Percentiles rank a stretch among this genome's conserved stretches.
These are phyloP conservation scores for Tremella fuciformis DNA, from an alignment of 768 basidiomycete species.

Conservation along the genomic window DNA sequence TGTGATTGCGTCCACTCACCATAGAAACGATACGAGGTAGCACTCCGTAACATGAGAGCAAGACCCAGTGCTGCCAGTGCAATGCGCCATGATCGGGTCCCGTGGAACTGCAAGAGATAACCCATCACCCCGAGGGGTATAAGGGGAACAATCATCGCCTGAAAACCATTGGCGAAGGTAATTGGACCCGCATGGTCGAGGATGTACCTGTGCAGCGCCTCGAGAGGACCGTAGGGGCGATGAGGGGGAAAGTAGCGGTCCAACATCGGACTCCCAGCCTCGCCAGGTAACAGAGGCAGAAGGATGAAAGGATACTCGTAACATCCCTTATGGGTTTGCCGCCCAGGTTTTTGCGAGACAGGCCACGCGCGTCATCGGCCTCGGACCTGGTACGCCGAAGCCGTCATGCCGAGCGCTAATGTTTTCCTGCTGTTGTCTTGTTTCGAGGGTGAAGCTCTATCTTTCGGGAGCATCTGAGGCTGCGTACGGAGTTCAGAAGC, in stretches of 20 bases:
- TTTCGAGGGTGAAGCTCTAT: too few relatives aligned
- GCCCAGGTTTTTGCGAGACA: too few relatives aligned
- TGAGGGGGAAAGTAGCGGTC: neutral
- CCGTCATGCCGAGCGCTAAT: too few relatives aligned
- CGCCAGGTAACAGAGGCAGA: too few relatives aligned
- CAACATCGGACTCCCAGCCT: neutral
- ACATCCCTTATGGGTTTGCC: too few relatives aligned
- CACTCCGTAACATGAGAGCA: constrained; percentile 10
- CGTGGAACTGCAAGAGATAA: constrained; percentile 23
- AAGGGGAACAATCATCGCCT: constrained; percentile 22
- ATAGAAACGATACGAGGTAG: constrained; percentile 20
- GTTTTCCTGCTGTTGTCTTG: too few relatives aligned
- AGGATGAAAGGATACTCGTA: too few relatives aligned
- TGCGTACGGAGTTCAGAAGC: too few relatives aligned
- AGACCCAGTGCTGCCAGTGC: constrained; percentile 17
- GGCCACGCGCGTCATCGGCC: too few relatives aligned
- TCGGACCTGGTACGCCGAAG: too few relatives aligned
- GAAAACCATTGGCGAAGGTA: constrained; percentile 17
- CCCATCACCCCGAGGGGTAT: constrained; percentile 27
- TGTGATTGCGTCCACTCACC: constrained; percentile 14
- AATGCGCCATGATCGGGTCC: constrained; percentile 16
- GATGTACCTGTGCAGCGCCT: constrained; percentile 29
- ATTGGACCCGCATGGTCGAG: constrained; percentile 22
- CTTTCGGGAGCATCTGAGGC: too few relatives aligned
- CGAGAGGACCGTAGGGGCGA: constrained; percentile 28